Percentiles rank a stretch among this genome's conserved stretches.
Conservation (phyloP, 2,329 filamentous ascomycete species). For the Aspergillus udagawae region DNA sequence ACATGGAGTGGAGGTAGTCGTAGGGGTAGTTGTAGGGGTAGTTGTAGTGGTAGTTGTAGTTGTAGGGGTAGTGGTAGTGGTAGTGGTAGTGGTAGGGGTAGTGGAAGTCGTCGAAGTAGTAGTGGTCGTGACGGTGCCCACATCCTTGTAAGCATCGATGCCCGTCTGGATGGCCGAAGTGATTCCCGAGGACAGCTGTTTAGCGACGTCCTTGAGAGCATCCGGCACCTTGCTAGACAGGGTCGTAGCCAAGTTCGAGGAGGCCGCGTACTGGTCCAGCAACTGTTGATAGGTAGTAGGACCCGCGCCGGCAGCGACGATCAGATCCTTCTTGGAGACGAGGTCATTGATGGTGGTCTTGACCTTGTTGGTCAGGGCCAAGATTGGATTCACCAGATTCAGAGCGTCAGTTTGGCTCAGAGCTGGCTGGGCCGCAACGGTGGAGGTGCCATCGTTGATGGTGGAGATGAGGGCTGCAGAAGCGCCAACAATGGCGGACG, state of each 20-base stretch:
- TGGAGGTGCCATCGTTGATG: conserved; percentile 19
- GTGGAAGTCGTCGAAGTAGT: background rate
- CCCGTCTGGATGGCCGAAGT: background rate
- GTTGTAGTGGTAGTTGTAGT: background rate
- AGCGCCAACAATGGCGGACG: conserved; percentile 10
- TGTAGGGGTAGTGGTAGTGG: background rate
- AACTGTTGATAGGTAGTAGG: background rate
- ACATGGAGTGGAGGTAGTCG: background rate
- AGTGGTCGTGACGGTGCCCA: background rate
- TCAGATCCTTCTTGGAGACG: background rate
- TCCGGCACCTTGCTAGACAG: background rate
- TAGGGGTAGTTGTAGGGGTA: background rate
- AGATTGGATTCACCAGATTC: conserved; percentile 14
- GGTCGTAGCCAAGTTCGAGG: background rate
- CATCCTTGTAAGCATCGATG: background rate
- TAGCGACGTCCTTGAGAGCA: background rate
- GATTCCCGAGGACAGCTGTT: background rate
- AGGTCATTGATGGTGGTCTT: conserved; percentile 7
- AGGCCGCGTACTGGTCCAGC: background rate
- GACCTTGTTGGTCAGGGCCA: conserved; percentile 17
- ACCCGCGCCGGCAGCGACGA: background rate
- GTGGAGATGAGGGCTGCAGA: conserved; percentile 12
- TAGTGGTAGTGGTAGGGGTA: background rate
- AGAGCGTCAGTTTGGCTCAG: conserved; percentile 21
- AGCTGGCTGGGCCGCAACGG: conserved; percentile 9